A percentile compares a stretch with the other conserved stretches of the same genome.
These are phyloP conservation scores for Vinca minor DNA, from an alignment of 257 asterid genomes.

Conservation along the genomic window DNA sequence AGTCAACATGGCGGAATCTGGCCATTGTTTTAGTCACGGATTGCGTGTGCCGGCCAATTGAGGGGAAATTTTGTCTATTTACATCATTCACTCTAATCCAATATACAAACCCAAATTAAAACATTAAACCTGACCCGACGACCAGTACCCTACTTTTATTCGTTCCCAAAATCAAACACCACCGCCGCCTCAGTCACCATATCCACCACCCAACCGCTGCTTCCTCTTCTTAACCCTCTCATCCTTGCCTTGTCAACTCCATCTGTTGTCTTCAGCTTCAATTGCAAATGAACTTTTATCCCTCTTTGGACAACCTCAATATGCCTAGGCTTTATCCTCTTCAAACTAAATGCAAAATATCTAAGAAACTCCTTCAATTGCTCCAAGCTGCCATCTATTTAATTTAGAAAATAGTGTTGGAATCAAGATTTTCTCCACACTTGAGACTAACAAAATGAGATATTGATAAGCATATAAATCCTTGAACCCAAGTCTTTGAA, in stretches of 20 bases:
- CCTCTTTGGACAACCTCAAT: constrained; percentile 42
- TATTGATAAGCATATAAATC: constrained; percentile 57
- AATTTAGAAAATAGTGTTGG: constrained; percentile 56
- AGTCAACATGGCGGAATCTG: too few relatives aligned
- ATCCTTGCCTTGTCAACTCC: constrained; percentile 35
- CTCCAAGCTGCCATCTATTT: constrained; percentile 54
- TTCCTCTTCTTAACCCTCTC: too few relatives aligned
- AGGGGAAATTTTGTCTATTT: too few relatives aligned
- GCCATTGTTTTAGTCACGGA: too few relatives aligned
- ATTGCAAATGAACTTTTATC: constrained; percentile 41
- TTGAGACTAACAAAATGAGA: constrained; percentile 63
- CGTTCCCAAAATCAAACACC: too few relatives aligned
- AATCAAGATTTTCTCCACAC: constrained; percentile 70
- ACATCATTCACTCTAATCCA: too few relatives aligned
- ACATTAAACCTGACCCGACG: too few relatives aligned
- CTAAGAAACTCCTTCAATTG: constrained; percentile 70
- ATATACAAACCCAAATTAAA: too few relatives aligned
- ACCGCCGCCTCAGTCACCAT: too few relatives aligned
- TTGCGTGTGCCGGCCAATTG: too few relatives aligned
- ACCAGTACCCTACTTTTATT: too few relatives aligned
- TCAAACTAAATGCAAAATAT: constrained; percentile 73
- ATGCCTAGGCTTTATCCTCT: constrained; percentile 65
- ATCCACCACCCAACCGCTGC: too few relatives aligned
- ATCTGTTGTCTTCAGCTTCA: constrained; percentile 63
- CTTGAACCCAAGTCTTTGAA: constrained; percentile 57